These are phyloP conservation scores for Seiridium unicorne DNA, from an alignment of 2,329 filamentous ascomycete genomes.

Conservation along the genomic window DNA sequence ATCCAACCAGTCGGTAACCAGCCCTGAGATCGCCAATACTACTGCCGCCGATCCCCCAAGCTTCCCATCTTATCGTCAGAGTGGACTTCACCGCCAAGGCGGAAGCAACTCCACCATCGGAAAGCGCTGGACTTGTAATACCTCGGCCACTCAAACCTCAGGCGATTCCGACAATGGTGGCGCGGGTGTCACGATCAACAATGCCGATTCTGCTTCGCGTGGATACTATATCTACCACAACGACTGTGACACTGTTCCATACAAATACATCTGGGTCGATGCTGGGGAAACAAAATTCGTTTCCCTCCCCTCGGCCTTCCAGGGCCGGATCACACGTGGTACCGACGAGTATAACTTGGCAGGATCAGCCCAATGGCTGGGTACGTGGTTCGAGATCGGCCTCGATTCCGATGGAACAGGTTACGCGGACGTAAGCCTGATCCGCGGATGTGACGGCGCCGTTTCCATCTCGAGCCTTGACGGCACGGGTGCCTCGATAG, in stretches of 20 bases:
- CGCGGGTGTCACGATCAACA: constrained; percentile 3
- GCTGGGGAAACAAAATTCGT: constrained; percentile 20
- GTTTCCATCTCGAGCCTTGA: constrained; percentile 19
- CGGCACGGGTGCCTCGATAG: constrained; percentile 19
- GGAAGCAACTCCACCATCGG: not conserved
- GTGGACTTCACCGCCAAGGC: not conserved
- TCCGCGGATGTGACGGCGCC: constrained; percentile 24
- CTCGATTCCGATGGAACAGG: constrained; percentile 17
- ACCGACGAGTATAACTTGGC: constrained; percentile 21
- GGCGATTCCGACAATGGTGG: not conserved
- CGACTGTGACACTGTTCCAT: constrained; percentile 21
- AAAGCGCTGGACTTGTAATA: not conserved
- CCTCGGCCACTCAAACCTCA: not conserved
- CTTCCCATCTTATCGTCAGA: not conserved
- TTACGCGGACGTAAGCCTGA: constrained; percentile 25
- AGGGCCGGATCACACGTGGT: constrained; percentile 24
- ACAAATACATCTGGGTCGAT: constrained; percentile 25
- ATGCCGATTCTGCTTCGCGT: constrained; percentile 14
- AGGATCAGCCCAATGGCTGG: constrained; percentile 19
- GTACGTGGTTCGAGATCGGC: constrained; percentile 25
- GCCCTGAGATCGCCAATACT: not conserved
- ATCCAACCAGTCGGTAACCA: not conserved
- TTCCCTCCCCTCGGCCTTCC: constrained; percentile 20
- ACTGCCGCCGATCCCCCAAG: not conserved
- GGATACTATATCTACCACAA: constrained; percentile 25